Base-by-base conservation (phyloP, 179 eudicot species). In the Gypsophila paniculata region DNA sequence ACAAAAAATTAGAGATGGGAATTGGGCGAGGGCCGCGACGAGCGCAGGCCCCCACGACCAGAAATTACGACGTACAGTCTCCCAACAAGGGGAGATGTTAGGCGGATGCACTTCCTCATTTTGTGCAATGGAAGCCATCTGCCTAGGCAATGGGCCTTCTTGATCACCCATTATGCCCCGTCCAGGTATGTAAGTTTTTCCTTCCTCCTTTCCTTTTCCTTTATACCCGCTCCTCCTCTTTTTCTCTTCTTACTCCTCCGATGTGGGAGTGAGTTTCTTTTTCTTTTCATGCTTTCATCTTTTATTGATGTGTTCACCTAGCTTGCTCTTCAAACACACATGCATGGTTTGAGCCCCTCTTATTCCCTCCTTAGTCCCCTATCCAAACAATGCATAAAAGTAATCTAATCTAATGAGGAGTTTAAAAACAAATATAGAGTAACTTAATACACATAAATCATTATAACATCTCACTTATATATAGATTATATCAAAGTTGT, bases 1-100 rank as follows among this genome's bases (percentile, higher is more conserved):
- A n/a, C n/a, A n/a, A 36, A 36, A 36, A 36, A 61, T 13, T 61
- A 25, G 11, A 15, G 39, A 0, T 42, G 19, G 4, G 59, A 21
- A 23, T 21, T 34, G 68, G 68, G 67, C 68, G 74, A 65, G 81
- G 85, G 83, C 83, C 80, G 83, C 85, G 85, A 53, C 81, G 70
- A 39, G 74, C 85, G 83, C 85, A 76, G 71, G 79, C 83, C 85
- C 86, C 72, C 77, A 32, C 77, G 62, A 44, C 26, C 72, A 82
- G 74, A 82, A 82, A 82, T 82, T 79, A 71, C 76, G 85, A 82
- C 76, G 82, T 79, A 82, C 85, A 82, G 72, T 82, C 85, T 77
- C 81, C 81, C 83, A 69, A 57, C 39, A 48, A 14, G 49, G 67
- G 77, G 77, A 81, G 84, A 81, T 78, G 84, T 81, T 81, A 81